Conservation (phyloP, 345 rosid species). For the Microcos paniculata region DNA sequence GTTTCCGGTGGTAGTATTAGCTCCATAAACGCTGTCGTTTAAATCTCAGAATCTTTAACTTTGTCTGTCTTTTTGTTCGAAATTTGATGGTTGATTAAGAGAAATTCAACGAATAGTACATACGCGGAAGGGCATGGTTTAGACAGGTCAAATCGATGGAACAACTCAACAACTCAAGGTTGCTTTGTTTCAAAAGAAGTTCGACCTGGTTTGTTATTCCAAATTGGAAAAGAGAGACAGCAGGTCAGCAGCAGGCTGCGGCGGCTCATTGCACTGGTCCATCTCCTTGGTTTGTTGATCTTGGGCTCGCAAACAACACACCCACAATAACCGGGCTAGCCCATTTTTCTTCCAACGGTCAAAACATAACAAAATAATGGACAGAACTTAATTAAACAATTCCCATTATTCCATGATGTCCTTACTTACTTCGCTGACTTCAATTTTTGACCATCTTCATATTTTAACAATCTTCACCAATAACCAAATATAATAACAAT, state of each 20-base stretch:
- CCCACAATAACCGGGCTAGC: constrained; percentile 4
- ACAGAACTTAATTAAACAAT: not conserved
- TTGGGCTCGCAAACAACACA: constrained; percentile 9
- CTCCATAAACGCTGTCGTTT: not conserved
- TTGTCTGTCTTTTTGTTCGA: not conserved
- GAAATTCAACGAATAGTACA: not conserved
- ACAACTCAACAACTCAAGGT: not conserved
- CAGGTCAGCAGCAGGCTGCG: not conserved
- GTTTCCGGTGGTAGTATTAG: not conserved
- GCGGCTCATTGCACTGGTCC: not conserved
- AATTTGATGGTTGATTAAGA: not conserved
- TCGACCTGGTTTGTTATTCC: not conserved
- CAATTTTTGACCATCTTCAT: not conserved
- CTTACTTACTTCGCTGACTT: constrained; percentile 33
- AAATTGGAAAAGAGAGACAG: not conserved
- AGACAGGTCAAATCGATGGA: constrained; percentile 2
- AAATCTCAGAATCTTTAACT: not conserved
- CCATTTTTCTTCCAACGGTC: not conserved
- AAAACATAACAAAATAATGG: too few species aligned
- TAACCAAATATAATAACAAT: not conserved
- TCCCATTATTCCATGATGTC: not conserved
- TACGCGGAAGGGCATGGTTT: not conserved
- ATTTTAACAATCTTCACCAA: not conserved
- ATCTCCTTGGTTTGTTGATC: not conserved
- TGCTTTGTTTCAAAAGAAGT: not conserved